These are phyloP conservation scores for Aspergillus hancockii DNA, from an alignment of 495 filamentous ascomycete species.

Conservation along the genomic window DNA sequence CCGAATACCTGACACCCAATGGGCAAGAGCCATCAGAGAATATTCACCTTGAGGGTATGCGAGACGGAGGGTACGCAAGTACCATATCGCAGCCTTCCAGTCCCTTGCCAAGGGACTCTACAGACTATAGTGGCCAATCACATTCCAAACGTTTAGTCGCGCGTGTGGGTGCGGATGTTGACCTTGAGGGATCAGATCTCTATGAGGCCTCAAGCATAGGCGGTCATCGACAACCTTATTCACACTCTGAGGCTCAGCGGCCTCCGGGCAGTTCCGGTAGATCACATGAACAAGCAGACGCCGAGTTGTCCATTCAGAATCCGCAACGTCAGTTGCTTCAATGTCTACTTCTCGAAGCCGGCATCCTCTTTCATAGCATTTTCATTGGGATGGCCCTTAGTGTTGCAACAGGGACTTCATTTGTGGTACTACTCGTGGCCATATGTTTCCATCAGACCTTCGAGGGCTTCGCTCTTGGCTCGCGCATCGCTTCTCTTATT, in stretches of 20 bases:
- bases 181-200: conserved; percentile 31
- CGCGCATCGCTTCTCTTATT: conserved; percentile 67
- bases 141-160: conserved; percentile 6
- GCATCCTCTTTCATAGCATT: conserved; percentile 83
- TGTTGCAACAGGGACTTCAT: conserved; percentile 76
- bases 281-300: conserved; percentile 18
- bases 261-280: conserved; percentile 18
- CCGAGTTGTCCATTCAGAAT: conserved; percentile 36
- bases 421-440: conserved; percentile 77
- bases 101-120: conserved; percentile 6
- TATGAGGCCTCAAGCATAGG: conserved; percentile 21
- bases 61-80: conserved; percentile 10
- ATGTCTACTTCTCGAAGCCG: conserved; percentile 77
- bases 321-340: conserved; percentile 68
- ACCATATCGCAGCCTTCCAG: conserved; percentile 8
- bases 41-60: conserved; percentile 29
- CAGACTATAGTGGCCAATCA: conserved; percentile 13
- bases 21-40: conserved; percentile 19
- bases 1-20: conserved; percentile 28
- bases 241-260: conserved; percentile 14
- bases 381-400: conserved; percentile 90
- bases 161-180: conserved; percentile 31
- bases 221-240: conserved; percentile 8
- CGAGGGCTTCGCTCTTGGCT: conserved; percentile 75
- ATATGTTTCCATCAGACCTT: conserved; percentile 86